phyloP scores from a whole-genome alignment of 208 protist species.

The Plasmodiophora brassicae region DNA sequence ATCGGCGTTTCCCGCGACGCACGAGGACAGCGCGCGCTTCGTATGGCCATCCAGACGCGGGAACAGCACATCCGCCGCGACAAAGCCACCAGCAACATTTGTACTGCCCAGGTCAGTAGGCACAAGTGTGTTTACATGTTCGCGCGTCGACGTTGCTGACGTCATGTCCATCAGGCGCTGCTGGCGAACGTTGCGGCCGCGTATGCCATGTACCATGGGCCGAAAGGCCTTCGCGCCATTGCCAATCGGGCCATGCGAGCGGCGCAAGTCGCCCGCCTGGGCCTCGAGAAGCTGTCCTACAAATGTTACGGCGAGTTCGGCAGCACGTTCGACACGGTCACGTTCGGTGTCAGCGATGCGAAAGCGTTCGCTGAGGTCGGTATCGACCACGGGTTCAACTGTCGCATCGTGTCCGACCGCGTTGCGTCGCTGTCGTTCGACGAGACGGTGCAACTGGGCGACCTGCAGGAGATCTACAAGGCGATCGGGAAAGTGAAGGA shows the following conservation, averaged over 20 bases:
- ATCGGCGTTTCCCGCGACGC: constrained; percentile 87
- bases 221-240: constrained; percentile 82
- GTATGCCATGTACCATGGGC: constrained; percentile 94
- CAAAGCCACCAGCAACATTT: constrained; percentile 87
- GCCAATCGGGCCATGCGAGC: constrained; percentile 75
- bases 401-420: background rate
- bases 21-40: constrained; percentile 67
- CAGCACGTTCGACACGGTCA: constrained; percentile 34
- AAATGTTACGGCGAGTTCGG: background rate
- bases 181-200: constrained; percentile 91
- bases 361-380: background rate
- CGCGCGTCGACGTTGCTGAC: background rate
- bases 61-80: constrained; percentile 97
- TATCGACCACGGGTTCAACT: background rate
- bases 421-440: background rate
- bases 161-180: constrained; percentile 71
- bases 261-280: constrained; percentile 71
- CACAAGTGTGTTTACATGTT: background rate
- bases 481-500: too few relatives aligned
- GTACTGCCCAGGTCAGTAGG: constrained; percentile 71
- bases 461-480: background rate
- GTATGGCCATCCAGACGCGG: constrained; percentile 93
- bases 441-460: background rate
- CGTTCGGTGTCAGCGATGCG: background rate
- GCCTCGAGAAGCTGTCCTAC: constrained; percentile 69